A percentile compares a stretch with the other conserved stretches of the same genome.
Conservation (phyloP, 306 rosid species). For the Inga laurina region DNA sequence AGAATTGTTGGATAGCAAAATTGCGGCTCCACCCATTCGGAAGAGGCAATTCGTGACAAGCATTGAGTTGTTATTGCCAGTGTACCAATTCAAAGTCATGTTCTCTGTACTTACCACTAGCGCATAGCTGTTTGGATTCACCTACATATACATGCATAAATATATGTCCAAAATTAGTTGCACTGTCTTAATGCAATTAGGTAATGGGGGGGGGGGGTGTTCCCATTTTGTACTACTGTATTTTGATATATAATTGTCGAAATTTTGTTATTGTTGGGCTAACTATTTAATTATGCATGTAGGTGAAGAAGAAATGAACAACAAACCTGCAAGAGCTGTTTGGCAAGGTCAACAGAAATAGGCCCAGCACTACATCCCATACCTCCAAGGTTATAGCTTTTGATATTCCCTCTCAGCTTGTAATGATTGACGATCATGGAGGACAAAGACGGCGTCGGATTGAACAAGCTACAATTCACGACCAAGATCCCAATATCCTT, state of each 20-base stretch:
- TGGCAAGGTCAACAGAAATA: slow-evolving; percentile 29
- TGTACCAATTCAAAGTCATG: slow-evolving; percentile 83
- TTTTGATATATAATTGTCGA: no score
- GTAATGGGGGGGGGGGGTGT: no score
- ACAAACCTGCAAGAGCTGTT: slow-evolving; percentile 81
- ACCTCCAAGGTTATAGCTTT: neutral
- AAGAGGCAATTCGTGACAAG: slow-evolving; percentile 83
- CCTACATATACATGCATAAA: slow-evolving; percentile 32
- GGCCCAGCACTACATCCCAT: slow-evolving; percentile 1
- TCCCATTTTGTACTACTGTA: no score
- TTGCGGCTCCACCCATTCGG: slow-evolving; percentile 76
- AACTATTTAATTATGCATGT: no score
- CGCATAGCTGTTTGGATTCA: slow-evolving; percentile 78
- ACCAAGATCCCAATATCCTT: neutral
- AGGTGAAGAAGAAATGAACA: neutral
- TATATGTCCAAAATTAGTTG: no score
- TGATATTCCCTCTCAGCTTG: neutral
- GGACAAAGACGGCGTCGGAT: neutral
- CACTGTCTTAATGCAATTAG: no score
- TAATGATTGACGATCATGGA: neutral
- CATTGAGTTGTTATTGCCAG: slow-evolving; percentile 80
- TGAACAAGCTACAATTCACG: neutral
- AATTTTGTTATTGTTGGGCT: no score
- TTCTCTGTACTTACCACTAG: slow-evolving; percentile 90
- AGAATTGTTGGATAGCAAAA: slow-evolving; percentile 66